Base-by-base conservation (phyloP, 140 eudicot genomes). In the Cichorium intybus region DNA sequence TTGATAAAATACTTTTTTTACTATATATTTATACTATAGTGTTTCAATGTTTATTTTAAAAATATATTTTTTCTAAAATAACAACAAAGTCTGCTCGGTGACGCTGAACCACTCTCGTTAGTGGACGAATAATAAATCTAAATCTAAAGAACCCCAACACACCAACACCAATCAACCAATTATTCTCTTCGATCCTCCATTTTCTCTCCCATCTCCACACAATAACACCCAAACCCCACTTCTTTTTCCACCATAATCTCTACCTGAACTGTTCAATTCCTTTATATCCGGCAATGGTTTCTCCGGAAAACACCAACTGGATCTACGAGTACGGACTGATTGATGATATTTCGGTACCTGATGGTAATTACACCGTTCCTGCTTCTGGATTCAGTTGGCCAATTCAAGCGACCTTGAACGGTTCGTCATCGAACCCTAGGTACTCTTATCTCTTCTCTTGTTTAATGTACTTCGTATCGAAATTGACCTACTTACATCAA, bases 221-320 rank as follows among this genome's bases (percentile, higher is more conserved):
- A 57, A 14, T 11, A 45, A 22, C 66, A 26, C 12, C 56, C 53
- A 31, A 50, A 62, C 28, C 58, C 60, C 62, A 28, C 28, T 55
- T 31, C 18, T 23, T 24, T 27, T 29, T 45, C 8, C 45, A 6
- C 31, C 52, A 67, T 11, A n/a, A n/a, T 27, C 43, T 1, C 54
- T 20, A 52, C 58, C 65, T 66, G 64, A 37, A 55, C 18, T 8
- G n/a, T 37, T 12, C 23, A 57, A n/a, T 17, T 16, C 12, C 14
- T 10, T 14, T 1, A 3, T 15, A 65, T 27, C 72, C 69, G 64
- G 75, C 71, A 50, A 90, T 86, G 95, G 92, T 79, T 22, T 83
- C 87, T 6, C 87, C 85, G 53, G 90, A 90, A 39, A 82, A 64
- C 79, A 75, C 87, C 62, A 86, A 87, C 64, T 90, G 93, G 95